Evolutionary conservation across 2,329 filamentous ascomycete species (phyloP), one percentile per base, ranked within the genome.

Genomic region (Sclerotinia subarctica): DNA sequence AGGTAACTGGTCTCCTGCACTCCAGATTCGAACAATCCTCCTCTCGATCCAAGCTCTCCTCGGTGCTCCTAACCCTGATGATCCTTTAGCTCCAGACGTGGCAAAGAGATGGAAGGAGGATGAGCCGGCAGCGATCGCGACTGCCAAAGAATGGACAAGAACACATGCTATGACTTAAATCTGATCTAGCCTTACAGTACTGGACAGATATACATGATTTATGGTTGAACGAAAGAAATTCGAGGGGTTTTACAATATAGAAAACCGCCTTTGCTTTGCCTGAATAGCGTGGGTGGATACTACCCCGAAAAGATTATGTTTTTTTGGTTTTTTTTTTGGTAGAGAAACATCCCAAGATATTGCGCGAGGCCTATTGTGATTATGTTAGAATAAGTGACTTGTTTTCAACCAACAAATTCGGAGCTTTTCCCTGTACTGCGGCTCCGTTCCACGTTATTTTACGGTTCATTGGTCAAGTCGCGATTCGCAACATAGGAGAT

Each of bases 1-100:
- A 97, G 94, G 94, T 79, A 99, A 99, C 85, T 99, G 95, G 95
- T 98, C 94, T 29, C 95, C 95, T 6, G 95, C 96, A 19, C 87
- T 99, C 44, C 95, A 99, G 81, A 99, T 99, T 78, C 90, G 95
- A 72, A 99, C 95, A 8, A 99, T 99, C 73, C 88, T 99, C n/a
- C 88, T 99, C 66, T 98, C 94, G 13, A 99, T 99, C 78, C 96
- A 99, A 80, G 95, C 95, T 63, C 86, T 99, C 32, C 88, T 99
- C 19, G 95, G 95, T 56, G 94, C 95, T 7, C 95, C 95, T 19
- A 99, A 99, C 80, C 95, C 96, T 42, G 95, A 99, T 77, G 95
- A 99, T 77, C 96, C 95, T n/a, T 87, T 99, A 53, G 96, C 95
- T 62, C 96, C 97, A 77, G 94, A 99, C 73, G 95, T 99, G 53